Base-by-base conservation (phyloP, 2,329 filamentous ascomycete species). In the Albifimbria verrucaria region DNA sequence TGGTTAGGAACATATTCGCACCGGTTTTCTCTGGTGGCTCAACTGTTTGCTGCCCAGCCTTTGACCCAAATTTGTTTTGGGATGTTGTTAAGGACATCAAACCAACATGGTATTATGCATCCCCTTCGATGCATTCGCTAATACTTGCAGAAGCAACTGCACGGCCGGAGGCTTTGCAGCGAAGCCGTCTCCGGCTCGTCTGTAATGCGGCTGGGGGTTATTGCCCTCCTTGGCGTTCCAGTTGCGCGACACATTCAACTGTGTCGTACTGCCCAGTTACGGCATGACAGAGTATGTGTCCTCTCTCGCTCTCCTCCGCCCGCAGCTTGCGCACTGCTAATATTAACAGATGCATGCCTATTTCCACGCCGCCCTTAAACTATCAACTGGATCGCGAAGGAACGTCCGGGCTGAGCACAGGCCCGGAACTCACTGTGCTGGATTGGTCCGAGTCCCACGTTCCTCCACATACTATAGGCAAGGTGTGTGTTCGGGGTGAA, bases 101-200 rank as follows among this genome's bases (percentile, higher is more conserved):
- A 6, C 76, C 79, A 1, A 82, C 78, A 0, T 83, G 80, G 80
- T 83, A 82, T 62, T 82, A 82, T 59, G 80, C 79, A 1, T 81
- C 79, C 12, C 80, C 79, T 1, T 78, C 78, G 2, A 82, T 82
- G 78, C 80, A 82, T 56, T 74, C 77, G 10, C 69, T 80, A 52
- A 80, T 82, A 36, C 65, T 83, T 1, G 73, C 72, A n/a, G 74
- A 77, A 57, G 73, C 69, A 9, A 57, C 65, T 15, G 64, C 70
- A 22, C 71, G 77, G 15, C 65, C 64, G 0, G 65, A 72, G 22
- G 73, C 73, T 17, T 55, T 77, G 18, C 58, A 65, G 3, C 73
- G 73, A 23, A 77, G 70, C 54, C 68, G 65, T 15, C 79, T 83
- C 46, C 66, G 76, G 44, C 68, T 82, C n/a, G 76, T 78, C 21